phyloP scores from a whole-genome alignment of 257 asterid genomes.

The Verbena officinalis region DNA sequence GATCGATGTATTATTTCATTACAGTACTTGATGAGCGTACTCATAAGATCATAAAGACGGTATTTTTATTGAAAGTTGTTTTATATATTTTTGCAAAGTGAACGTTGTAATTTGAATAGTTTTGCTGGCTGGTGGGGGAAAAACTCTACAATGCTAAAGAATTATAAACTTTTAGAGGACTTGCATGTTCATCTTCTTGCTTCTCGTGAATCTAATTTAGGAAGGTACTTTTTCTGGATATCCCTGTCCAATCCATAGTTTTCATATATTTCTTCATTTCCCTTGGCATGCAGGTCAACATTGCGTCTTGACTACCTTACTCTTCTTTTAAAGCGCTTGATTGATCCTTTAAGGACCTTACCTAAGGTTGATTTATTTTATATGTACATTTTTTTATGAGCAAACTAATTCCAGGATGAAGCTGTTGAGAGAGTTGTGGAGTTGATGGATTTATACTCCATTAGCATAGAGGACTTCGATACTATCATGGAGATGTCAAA shows the following conservation, averaged over 20 bases:
- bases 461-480: constrained; percentile 89
- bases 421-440: constrained; percentile 83
- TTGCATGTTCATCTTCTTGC: constrained; percentile 93
- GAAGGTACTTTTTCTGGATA: constrained; percentile 58
- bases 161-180: constrained; percentile 86
- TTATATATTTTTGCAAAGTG: constrained; percentile 65
- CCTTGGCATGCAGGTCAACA: constrained; percentile 59
- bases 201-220: constrained; percentile 77
- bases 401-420: constrained; percentile 66
- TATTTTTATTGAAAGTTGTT: constrained; percentile 10
- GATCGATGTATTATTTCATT: constrained; percentile 8
- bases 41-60: not conserved
- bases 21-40: not conserved
- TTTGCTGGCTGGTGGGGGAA: constrained; percentile 99
- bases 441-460: constrained; percentile 89
- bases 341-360: constrained; percentile 67
- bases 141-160: constrained; percentile 88
- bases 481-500: constrained; percentile 80
- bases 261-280: not conserved
- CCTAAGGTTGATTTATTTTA: constrained; percentile 53
- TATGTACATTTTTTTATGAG: constrained; percentile 19
- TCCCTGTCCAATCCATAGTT: not conserved
- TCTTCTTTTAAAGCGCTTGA: constrained; percentile 69
- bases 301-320: constrained; percentile 84
- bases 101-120: constrained; percentile 77